These are phyloP conservation scores for Obba rivulosa DNA, from an alignment of 768 basidiomycete species.

Conservation along the genomic window DNA sequence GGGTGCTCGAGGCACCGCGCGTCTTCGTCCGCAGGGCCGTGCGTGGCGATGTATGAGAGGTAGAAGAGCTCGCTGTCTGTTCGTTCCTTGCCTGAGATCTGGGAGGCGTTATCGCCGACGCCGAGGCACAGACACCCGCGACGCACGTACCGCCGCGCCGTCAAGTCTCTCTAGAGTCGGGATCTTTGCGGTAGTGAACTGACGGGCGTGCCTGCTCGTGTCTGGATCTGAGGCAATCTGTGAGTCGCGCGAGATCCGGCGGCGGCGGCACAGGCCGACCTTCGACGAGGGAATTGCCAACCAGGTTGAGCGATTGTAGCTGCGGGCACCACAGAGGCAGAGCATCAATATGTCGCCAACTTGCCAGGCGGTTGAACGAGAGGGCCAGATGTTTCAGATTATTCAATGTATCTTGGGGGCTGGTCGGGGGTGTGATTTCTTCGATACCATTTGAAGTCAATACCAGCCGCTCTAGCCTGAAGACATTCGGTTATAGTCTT, in stretches of 20 bases:
- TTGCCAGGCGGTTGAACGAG: conserved; percentile 49
- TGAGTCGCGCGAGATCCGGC: background rate
- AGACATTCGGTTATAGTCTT: background rate
- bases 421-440: conserved; percentile 28
- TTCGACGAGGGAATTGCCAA: conserved; percentile 59
- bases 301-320: conserved; percentile 55
- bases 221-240: conserved; percentile 27
- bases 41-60: conserved; percentile 55
- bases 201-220: conserved; percentile 32
- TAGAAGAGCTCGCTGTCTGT: conserved; percentile 83
- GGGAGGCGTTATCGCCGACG: background rate
- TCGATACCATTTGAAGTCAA: conserved; percentile 58
- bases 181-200: conserved; percentile 62
- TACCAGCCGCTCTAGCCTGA: conserved; percentile 60
- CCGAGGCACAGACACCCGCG: background rate
- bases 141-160: conserved; percentile 49
- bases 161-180: conserved; percentile 61
- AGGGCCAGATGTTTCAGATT: conserved; percentile 57
- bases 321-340: conserved; percentile 64
- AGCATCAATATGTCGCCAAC: conserved; percentile 63
- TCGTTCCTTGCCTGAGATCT: conserved; percentile 71
- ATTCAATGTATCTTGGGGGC: conserved; percentile 13
- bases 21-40: conserved; percentile 39
- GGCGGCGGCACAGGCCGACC: conserved; percentile 29
- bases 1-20: conserved; percentile 48